Evolutionary conservation across 2,329 filamentous ascomycete genomes (phyloP).

Genomic region (Lasiodiplodia hormozganensis): DNA sequence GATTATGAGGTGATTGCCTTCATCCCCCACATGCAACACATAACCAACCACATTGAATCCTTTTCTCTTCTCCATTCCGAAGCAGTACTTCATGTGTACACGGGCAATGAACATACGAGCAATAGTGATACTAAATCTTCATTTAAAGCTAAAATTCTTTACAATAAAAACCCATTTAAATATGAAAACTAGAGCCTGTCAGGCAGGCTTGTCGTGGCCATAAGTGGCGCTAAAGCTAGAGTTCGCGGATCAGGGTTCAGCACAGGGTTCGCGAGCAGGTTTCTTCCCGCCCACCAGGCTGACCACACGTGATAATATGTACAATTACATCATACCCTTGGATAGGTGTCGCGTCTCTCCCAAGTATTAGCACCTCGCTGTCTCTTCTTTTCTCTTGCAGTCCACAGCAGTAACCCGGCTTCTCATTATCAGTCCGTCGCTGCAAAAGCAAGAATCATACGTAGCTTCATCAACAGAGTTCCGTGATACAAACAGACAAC

Average conservation of each 20-base stretch:
- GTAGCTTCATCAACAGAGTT: neutral
- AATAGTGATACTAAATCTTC: too few species aligned
- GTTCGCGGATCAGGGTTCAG: constrained; percentile 7
- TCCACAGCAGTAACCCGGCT: neutral
- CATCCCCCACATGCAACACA: too few species aligned
- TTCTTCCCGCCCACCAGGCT: constrained; percentile 16
- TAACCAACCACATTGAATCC: too few species aligned
- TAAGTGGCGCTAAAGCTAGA: neutral
- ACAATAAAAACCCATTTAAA: too few species aligned
- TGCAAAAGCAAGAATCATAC: neutral
- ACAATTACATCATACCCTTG: constrained; percentile 12
- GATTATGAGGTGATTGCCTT: too few species aligned
- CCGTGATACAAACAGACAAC: neutral
- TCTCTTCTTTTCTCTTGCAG: neutral
- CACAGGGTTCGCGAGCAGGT: constrained; percentile 22
- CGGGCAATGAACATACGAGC: too few species aligned
- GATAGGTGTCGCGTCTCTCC: neutral
- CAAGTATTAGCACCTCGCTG: neutral
- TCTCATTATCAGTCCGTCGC: neutral
- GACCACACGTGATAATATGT: constrained; percentile 5
- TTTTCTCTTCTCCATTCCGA: too few species aligned
- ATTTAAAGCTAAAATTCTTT: too few species aligned
- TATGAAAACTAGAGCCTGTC: too few species aligned
- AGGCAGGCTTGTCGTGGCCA: neutral
- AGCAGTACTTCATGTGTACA: too few species aligned